Evolutionary conservation across 768 basidiomycete species (phyloP).

Genomic region (Phlebiopsis flavidoalba): DNA sequence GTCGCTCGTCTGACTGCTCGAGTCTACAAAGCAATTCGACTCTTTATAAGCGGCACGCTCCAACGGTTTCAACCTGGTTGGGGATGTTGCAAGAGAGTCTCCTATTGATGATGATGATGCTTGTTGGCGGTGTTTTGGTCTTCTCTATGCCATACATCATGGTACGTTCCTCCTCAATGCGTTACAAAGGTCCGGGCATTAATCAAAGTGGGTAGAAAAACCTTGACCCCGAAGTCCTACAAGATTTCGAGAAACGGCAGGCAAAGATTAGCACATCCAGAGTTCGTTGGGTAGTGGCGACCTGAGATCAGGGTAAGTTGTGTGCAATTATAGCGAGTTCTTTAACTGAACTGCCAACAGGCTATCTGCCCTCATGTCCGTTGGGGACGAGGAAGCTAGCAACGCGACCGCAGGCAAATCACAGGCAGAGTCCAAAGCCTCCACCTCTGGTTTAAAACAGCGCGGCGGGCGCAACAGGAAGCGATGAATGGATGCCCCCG

Average conservation of each 20-base stretch:
- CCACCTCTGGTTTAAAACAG: conserved; percentile 17
- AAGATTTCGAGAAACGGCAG: conserved; percentile 60
- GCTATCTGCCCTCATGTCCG: conserved; percentile 39
- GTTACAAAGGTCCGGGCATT: neutral
- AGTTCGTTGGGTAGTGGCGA: conserved; percentile 55
- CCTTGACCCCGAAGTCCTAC: conserved; percentile 63
- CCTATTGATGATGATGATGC: conserved; percentile 85
- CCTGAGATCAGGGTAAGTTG: conserved; percentile 48
- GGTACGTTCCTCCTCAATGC: conserved; percentile 33
- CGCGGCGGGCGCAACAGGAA: conserved; percentile 29
- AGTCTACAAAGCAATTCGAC: conserved; percentile 47
- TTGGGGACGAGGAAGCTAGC: conserved; percentile 30
- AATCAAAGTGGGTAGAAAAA: conserved; percentile 49
- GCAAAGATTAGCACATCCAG: conserved; percentile 51
- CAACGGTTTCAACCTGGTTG: conserved; percentile 70
- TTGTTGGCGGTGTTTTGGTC: conserved; percentile 59
- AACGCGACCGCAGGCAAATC: conserved; percentile 17
- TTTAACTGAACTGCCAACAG: conserved; percentile 21
- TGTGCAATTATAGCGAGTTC: neutral
- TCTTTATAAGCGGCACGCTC: conserved; percentile 67
- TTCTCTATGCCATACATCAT: conserved; percentile 72
- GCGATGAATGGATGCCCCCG: conserved; percentile 22
- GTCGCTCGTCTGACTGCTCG: conserved; percentile 49
- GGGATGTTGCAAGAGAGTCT: conserved; percentile 76
- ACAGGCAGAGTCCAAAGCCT: conserved; percentile 9